Evolutionary conservation across 306 rosid species (phyloP).

Genomic region (Cucumis sativus): Cucumber_9930_V3 NC_026656.2:22444001-22444500

Average conservation of each 20-base stretch:
- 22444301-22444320: neutral
- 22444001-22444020: conserved; percentile 46
- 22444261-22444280: neutral
- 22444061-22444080: conserved; percentile 92
- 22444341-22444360: neutral
- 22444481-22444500: neutral
- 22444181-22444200: conserved; percentile 23
- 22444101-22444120: conserved; percentile 73
- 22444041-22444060: conserved; percentile 85
- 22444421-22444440: neutral
- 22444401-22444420: neutral
- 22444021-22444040: conserved; percentile 98
- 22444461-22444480: neutral
- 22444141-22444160: conserved; percentile 37
- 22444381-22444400: neutral
- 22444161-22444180: conserved; percentile 29
- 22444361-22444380: neutral
- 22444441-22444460: neutral
- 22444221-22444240: neutral
- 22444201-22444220: neutral
- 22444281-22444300: neutral
- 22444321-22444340: neutral
- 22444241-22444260: neutral
- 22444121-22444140: conserved; percentile 34
- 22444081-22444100: conserved; percentile 87